Evolutionary conservation across 202 grass and related monocot genomes (phyloP).

Genomic region (Schoenoplectus tabernaemontani): DNA sequence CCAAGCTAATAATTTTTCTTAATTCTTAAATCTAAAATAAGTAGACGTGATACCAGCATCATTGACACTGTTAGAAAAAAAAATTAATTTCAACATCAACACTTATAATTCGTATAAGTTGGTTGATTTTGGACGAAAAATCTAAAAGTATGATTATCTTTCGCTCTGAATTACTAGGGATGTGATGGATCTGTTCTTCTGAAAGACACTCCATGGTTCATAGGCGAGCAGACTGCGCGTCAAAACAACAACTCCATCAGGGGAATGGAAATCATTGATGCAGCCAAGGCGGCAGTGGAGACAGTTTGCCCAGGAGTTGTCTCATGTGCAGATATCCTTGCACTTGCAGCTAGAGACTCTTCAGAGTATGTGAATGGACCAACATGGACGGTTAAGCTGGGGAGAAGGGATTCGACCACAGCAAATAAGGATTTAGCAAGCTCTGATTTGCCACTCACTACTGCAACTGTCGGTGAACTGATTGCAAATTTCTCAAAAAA

Average conservation of each 20-base stretch:
- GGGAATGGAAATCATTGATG: slow-evolving; percentile 50
- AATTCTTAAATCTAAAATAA: not conserved
- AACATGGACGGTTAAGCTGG: slow-evolving; percentile 49
- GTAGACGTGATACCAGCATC: not conserved
- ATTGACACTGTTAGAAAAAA: not conserved
- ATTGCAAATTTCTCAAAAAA: slow-evolving; percentile 34
- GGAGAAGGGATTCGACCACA: slow-evolving; percentile 43
- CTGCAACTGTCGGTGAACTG: slow-evolving; percentile 25
- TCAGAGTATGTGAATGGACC: slow-evolving; percentile 38
- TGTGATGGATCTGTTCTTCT: slow-evolving; percentile 64
- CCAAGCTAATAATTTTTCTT: too few species aligned
- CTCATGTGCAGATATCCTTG: slow-evolving; percentile 63
- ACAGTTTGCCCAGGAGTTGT: slow-evolving; percentile 38
- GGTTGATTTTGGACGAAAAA: not conserved
- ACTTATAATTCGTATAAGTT: not conserved
- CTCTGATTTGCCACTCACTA: slow-evolving; percentile 37
- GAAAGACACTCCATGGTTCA: slow-evolving; percentile 45
- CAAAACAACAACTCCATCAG: slow-evolving; percentile 46
- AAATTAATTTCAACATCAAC: not conserved
- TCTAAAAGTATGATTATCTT: not conserved
- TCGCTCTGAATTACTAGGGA: too few species aligned
- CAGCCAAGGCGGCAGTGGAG: slow-evolving; percentile 50
- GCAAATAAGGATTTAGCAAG: slow-evolving; percentile 30
- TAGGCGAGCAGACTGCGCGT: slow-evolving; percentile 39
- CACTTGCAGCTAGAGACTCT: slow-evolving; percentile 48